Evolutionary conservation across 129 eudicot species (phyloP), one percentile per base, ranked within the genome.

Genomic region (Logfia minima): DNA sequence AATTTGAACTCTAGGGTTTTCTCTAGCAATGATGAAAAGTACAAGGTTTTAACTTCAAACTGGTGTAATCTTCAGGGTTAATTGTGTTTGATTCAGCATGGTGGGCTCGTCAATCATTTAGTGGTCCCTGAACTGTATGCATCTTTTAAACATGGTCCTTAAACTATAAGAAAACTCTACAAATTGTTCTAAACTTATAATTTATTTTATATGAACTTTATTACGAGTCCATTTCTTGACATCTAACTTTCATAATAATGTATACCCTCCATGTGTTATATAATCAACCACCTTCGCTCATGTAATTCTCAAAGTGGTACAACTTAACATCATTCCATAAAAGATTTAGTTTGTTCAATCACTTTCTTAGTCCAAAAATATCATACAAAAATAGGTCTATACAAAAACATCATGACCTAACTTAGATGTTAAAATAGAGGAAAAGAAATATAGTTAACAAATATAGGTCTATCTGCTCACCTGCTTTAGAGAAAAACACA

Each of bases 61-160:
- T 71, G 11, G 37, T 79, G 48, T 60, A 70, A 70, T 69, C 48
- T 59, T 53, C 22, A 34, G 24, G 67, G 74, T 34, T 65, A 52
- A 23, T 52, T 24, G 68, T 10, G 63, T 43, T 64, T 70, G 71
- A 62, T 79, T 48, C 59, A 52, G 41, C 71, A 26, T 62, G 65
- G 79, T 64, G 29, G 72, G 71, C 26, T 65, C 43, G 84, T 75
- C 75, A 80, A 80, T 80, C 76, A 75, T 80, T 74, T 43, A 59
- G 75, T 75, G 84, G 84, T 75, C 80, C 74, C 71, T 67, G 43
- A 67, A 80, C 64, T 67, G 43, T 80, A 29, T 58, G 39, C 22
- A 45, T 65, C 59, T 59, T 56, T 19, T 67, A 39, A 58, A 67
- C 31, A 74, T 80, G 80, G 80, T 80, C 79, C 84, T 80, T 74